Conservation (phyloP, 208 protist genomes). For the Trypanosoma vivax region DNA sequence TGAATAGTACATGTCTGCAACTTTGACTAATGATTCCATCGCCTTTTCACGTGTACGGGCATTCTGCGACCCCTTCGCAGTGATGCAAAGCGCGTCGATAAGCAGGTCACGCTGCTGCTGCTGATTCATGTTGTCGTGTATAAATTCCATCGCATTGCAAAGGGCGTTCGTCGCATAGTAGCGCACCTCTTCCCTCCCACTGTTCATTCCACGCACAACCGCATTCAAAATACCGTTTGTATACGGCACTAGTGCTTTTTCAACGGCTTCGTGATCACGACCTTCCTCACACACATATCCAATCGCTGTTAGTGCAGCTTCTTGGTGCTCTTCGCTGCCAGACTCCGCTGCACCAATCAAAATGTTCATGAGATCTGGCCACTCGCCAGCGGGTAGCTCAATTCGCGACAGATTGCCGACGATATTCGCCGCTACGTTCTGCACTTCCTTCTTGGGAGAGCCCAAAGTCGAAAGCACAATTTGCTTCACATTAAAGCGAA, state of each 20-base stretch:
- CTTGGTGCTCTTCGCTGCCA: conserved; percentile 64
- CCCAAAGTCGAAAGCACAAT: conserved; percentile 78
- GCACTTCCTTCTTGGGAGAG: conserved; percentile 68
- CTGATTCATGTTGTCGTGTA: conserved; percentile 91
- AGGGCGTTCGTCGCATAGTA: conserved; percentile 91
- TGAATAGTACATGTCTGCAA: conserved; percentile 94
- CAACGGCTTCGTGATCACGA: conserved; percentile 56
- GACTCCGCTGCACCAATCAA: conserved; percentile 67
- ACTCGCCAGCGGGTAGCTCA: conserved; percentile 92
- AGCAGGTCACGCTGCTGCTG: conserved; percentile 88
- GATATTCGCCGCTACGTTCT: conserved; percentile 91
- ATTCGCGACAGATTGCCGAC: conserved; percentile 93
- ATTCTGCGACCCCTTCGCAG: conserved; percentile 25
- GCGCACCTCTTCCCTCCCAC: conserved; percentile 69
- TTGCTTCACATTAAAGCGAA: conserved; percentile 60
- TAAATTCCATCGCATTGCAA: conserved; percentile 94
- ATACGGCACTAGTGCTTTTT: conserved; percentile 53
- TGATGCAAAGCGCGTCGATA: conserved; percentile 85
- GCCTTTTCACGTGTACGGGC: conserved; percentile 69
- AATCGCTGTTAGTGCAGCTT: conserved; percentile 92
- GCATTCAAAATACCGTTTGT: conserved; percentile 88
- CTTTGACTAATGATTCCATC: conserved; percentile 93
- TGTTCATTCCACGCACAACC: conserved; percentile 87
- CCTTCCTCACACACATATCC: conserved; percentile 97
- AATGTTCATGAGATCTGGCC: conserved; percentile 86